Conservation (phyloP, 768 basidiomycete species). For the Pleurotus tuber-regium region DNA sequence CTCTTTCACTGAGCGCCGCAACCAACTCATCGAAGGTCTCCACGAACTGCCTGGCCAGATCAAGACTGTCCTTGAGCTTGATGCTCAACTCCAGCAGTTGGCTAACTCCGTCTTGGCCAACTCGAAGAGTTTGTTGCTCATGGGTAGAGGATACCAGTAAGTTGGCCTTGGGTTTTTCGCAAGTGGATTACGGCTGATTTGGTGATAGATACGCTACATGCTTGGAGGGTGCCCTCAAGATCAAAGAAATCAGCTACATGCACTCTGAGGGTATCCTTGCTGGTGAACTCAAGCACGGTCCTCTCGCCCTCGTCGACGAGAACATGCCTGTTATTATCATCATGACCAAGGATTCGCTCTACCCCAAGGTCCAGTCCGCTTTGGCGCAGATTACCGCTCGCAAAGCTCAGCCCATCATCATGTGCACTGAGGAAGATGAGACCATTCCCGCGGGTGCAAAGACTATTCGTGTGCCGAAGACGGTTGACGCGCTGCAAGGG, state of each 20-base stretch:
- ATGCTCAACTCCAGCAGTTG: slow-evolving; percentile 74
- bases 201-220: slow-evolving; percentile 81
- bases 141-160: slow-evolving; percentile 97
- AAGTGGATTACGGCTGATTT: slow-evolving; percentile 9
- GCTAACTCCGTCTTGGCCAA: slow-evolving; percentile 79
- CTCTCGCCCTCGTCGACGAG: slow-evolving; percentile 96
- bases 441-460: slow-evolving; percentile 70
- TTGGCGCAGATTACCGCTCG: slow-evolving; percentile 97
- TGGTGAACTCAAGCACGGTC: slow-evolving; percentile 98
- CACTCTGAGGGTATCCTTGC: slow-evolving; percentile 90
- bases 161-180: slow-evolving; percentile 6
- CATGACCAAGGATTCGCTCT: slow-evolving; percentile 98
- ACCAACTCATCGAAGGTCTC: slow-evolving; percentile 90
- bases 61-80: slow-evolving; percentile 79
- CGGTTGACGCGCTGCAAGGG: slow-evolving; percentile 93
- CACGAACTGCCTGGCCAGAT: slow-evolving; percentile 90
- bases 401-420: slow-evolving; percentile 91
- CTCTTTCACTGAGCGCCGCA: slow-evolving; percentile 85
- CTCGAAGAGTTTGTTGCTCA: slow-evolving; percentile 82
- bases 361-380: slow-evolving; percentile 97
- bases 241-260: slow-evolving; percentile 98
- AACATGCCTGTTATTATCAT: slow-evolving; percentile 99
- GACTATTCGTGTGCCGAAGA: slow-evolving; percentile 93
- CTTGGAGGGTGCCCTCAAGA: slow-evolving; percentile 97
- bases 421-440: slow-evolving; percentile 92